Percentiles rank a stretch among this genome's conserved stretches.
Evolutionary conservation across 331 rosid genomes (phyloP).

Genomic region (Telfairia occidentalis): DNA sequence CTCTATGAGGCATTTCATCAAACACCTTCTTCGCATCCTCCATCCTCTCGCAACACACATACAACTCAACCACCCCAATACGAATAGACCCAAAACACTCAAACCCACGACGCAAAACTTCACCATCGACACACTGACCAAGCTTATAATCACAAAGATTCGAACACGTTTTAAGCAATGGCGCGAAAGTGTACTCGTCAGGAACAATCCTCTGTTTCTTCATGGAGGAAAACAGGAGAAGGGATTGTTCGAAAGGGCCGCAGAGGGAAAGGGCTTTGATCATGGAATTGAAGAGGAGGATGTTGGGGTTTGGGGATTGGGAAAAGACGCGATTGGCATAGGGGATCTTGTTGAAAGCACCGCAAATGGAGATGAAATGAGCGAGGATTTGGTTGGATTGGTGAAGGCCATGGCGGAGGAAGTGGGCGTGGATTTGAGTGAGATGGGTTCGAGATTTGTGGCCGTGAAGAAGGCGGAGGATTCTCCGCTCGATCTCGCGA

Average conservation of each 20-base stretch:
- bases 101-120: slow-evolving; percentile 35
- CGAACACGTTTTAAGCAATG: slow-evolving; percentile 52
- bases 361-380: slow-evolving; percentile 64
- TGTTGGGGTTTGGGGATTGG: slow-evolving; percentile 39
- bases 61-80: slow-evolving; percentile 47
- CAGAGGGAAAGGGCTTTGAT: slow-evolving; percentile 56
- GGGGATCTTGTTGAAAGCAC: slow-evolving; percentile 23
- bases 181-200: slow-evolving; percentile 47
- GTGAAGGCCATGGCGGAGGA: slow-evolving; percentile 64
- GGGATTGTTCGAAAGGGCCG: slow-evolving; percentile 38
- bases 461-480: slow-evolving; percentile 53
- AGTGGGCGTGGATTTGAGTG: slow-evolving; percentile 49
- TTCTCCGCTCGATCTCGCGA: slow-evolving; percentile 21
- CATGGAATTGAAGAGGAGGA: slow-evolving; percentile 60
- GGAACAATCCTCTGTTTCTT: slow-evolving; percentile 30
- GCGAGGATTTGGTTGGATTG: slow-evolving; percentile 63
- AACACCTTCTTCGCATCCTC: slow-evolving; percentile 53
- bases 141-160: slow-evolving; percentile 24
- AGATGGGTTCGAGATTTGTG: slow-evolving; percentile 37
- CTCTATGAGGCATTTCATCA: slow-evolving; percentile 39
- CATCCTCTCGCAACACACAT: slow-evolving; percentile 28
- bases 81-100: slow-evolving; percentile 25
- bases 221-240: slow-evolving; percentile 41
- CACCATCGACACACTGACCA: slow-evolving; percentile 41
- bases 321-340: slow-evolving; percentile 51